Base-by-base conservation (phyloP, 768 basidiomycete species). In the button mushroom (Agaricus bisporus) region DNA sequence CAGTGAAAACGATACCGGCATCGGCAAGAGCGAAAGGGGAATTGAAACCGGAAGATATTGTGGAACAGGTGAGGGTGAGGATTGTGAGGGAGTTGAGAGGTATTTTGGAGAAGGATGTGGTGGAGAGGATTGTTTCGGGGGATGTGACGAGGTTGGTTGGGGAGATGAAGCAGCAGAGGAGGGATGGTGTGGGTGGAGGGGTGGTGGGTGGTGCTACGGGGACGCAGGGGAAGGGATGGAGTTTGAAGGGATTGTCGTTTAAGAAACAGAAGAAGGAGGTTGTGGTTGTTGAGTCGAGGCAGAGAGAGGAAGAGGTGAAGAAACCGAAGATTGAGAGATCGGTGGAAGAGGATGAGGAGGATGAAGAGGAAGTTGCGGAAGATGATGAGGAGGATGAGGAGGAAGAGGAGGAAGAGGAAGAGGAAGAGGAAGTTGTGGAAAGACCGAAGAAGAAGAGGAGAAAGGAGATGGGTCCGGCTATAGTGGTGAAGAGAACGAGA, bases 81-180 rank as follows among this genome's bases (percentile, higher is more conserved):
- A 78, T 90, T 54, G 49, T 82, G 46, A 72, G 66, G 22, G 85
- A 90, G 65, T 69, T 91, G 48, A 70, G 67, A 56, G 64, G 52
- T 11, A 55, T 79, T 48, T 68, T 90, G 45, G 80, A 83, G 66
- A 83, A 80, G 67, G 88, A 90, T 59, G 71, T 91, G 29, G 70
- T 70, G 57, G 84, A 85, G 41, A 77, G 80, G 17, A 67, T 88
- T 2, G 78, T 88, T 12, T 77, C 72, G 8, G 63, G 69, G 22
- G 79, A 80, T 37, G 57, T 91, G 46, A 70, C 77, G 56, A 70
- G 72, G 58, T 57, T 86, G 38, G 76, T 83, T 43, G 64, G 63
- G 12, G 80, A 82, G 59, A 79, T 80, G 68, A 79, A 75, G 66
- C 64, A 67, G 60, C 73, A 70, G 52, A 58, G 41, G 35, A 50